phyloP scores from a whole-genome alignment of 257 asterid genomes.

The Solanum habrochaites region DNA sequence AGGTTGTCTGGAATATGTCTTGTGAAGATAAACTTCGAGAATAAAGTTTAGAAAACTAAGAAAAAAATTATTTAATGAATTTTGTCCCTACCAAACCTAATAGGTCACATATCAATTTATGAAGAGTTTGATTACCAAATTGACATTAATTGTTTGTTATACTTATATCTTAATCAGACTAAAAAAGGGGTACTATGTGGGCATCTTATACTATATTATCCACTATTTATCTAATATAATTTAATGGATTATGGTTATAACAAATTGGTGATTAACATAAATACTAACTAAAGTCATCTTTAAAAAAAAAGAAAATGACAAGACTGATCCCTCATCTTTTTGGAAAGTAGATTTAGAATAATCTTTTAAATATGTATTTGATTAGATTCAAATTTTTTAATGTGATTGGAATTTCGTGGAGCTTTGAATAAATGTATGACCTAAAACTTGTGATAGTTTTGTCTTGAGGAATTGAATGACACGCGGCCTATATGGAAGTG shows the following conservation, averaged over 20 bases:
- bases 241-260: background rate
- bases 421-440: too few relatives aligned
- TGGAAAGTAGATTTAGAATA: background rate
- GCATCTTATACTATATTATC: background rate
- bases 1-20: too few relatives aligned
- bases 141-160: background rate
- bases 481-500: too few relatives aligned
- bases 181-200: background rate
- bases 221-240: background rate
- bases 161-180: background rate
- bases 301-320: background rate
- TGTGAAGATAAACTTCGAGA: background rate
- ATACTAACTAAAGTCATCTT: background rate
- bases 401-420: too few relatives aligned
- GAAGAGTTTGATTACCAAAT: background rate
- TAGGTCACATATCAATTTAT: background rate
- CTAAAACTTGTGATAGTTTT: too few relatives aligned
- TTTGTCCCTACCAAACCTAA: background rate
- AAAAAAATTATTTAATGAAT: too few relatives aligned
- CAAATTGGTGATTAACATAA: background rate
- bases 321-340: background rate
- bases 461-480: too few relatives aligned
- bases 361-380: background rate
- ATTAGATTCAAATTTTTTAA: too few relatives aligned
- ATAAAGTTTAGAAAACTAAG: background rate